Base-by-base conservation (phyloP, 2,329 filamentous ascomycete species). In the Colletotrichum endophyticum region DNA sequence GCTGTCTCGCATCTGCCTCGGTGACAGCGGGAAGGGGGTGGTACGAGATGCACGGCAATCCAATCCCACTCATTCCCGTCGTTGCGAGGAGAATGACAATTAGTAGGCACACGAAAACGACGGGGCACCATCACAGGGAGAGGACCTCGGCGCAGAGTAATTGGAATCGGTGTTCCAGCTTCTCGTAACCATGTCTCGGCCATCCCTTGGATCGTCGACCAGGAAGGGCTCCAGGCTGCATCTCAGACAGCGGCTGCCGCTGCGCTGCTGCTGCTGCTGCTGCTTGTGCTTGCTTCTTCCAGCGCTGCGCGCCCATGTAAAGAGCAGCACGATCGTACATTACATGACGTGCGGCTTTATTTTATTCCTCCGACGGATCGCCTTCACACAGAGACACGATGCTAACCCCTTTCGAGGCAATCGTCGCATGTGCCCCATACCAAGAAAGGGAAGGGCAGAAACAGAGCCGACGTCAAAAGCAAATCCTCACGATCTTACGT, bases 171-270 rank as follows among this genome's bases (percentile, higher is more conserved):
- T 27, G 62, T 75, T 62, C 39, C 39, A 73, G 56, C 28, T 27
- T 27, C 28, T 39, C 15, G 30, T 30, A 19, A 28, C n/a, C 32
- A 16, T 76, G 64, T 69, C 64, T 76, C 63, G 36, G 32, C 19
- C 73, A 76, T 69, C 70, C 57, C 64, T 69, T 73, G 64, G 64
- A 36, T 66, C 70, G 56, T 22, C 44, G 56, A 53, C 57, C 44
- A 70, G 8, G 28, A 53, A 36, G 44, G 6, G 44, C 27, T 16
- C 27, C 44, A 27, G 61, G 63, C 28, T 32, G 57, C 56, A 62
- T 39, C 32, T 64, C 34, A 64, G 34, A 64, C 32, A 64, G 25
- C 32, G 32, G 44, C 44, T 22, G 39, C 39, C 4, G 8, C 36
- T 39, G 36, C 36, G 36, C 36, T 39, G 36, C 15, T 19, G 36